Conservation (phyloP, 164 flowering plant species). For the Stephania japonica region DNA sequence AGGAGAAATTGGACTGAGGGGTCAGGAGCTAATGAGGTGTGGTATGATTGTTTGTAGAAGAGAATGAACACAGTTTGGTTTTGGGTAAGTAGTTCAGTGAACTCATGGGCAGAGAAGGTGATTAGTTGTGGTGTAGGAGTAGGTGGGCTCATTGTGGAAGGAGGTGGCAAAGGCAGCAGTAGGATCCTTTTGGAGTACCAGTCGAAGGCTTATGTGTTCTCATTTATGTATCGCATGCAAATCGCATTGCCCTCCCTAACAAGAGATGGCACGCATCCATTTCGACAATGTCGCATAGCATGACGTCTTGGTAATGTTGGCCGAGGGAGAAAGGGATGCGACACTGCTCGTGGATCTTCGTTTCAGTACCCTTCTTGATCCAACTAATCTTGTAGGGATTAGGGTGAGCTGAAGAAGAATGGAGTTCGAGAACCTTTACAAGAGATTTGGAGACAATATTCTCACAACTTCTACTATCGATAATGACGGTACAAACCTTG, state of each 20-base stretch:
- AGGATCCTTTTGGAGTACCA: background rate
- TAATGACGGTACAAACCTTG: background rate
- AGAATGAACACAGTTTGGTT: no score
- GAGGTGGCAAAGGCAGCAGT: background rate
- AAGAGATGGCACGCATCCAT: background rate
- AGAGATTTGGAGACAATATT: background rate
- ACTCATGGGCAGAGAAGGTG: background rate
- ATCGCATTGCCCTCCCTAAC: background rate
- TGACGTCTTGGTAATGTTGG: background rate
- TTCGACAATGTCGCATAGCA: background rate
- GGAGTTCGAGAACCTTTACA: background rate
- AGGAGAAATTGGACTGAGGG: background rate
- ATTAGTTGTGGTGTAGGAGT: background rate
- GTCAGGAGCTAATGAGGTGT: background rate
- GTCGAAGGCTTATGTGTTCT: background rate
- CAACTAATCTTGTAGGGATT: background rate
- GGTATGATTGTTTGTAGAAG: background rate
- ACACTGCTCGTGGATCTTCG: background rate
- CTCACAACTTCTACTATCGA: background rate
- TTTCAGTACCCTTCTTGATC: background rate
- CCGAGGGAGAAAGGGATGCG: background rate
- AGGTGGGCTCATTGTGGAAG: no score
- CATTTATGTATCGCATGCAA: background rate
- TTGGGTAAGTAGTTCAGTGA: background rate
- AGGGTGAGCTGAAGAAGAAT: background rate